Conservation (phyloP, 2,329 filamentous ascomycete species). For the Parastagonospora avenae region DNA sequence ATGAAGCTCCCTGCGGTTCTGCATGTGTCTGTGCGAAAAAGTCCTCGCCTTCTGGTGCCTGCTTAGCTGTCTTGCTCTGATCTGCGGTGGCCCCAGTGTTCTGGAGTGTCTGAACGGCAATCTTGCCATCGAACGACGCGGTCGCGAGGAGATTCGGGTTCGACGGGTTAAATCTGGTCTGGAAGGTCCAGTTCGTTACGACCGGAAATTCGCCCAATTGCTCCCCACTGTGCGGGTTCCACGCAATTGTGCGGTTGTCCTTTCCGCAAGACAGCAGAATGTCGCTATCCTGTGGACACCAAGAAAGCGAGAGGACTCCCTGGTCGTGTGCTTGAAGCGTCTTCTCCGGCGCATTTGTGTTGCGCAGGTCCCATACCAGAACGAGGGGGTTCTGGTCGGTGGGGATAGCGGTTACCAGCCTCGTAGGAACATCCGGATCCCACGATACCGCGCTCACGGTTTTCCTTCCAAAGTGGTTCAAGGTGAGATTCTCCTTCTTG, state of each 20-base stretch:
- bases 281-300: slow-evolving; percentile 90
- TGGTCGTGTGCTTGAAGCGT: slow-evolving; percentile 91
- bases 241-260: slow-evolving; percentile 92
- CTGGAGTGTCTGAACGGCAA: slow-evolving; percentile 89
- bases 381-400: slow-evolving; percentile 89
- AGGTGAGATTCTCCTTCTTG: slow-evolving; percentile 93
- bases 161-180: slow-evolving; percentile 89
- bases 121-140: slow-evolving; percentile 96
- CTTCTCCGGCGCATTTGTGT: slow-evolving; percentile 91
- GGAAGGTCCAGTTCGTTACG: slow-evolving; percentile 99
- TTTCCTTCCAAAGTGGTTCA: slow-evolving; percentile 89
- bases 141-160: slow-evolving; percentile 93
- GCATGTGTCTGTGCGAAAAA: slow-evolving; percentile 95
- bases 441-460: slow-evolving; percentile 94
- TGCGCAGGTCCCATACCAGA: slow-evolving; percentile 90
- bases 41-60: slow-evolving; percentile 84
- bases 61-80: slow-evolving; percentile 61
- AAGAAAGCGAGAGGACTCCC: slow-evolving; percentile 90
- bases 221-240: slow-evolving; percentile 93
- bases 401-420: slow-evolving; percentile 89
- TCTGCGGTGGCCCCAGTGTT: slow-evolving; percentile 83
- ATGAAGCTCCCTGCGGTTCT: slow-evolving; percentile 87
- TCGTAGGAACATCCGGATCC: slow-evolving; percentile 93
- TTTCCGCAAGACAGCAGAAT: slow-evolving; percentile 92
- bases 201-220: slow-evolving; percentile 91